A percentile compares a stretch with the other conserved stretches of the same genome.
Conservation (phyloP, 2,329 filamentous ascomycete genomes). For the Talaromyces sp. region DNA sequence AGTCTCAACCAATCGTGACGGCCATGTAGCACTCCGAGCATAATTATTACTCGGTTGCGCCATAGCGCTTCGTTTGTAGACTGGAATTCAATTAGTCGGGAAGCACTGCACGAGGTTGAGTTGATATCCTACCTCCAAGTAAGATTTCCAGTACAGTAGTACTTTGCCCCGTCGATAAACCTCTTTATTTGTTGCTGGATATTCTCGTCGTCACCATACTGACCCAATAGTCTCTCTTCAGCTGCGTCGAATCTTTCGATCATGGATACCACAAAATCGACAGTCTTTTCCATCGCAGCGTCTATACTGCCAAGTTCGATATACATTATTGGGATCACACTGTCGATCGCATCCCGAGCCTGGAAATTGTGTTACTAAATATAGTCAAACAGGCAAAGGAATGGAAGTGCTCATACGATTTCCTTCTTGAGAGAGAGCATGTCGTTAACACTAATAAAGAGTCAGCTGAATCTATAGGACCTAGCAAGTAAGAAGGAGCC, state of each 20-base stretch:
- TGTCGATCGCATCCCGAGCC: slow-evolving; percentile 1
- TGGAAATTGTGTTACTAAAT: background rate
- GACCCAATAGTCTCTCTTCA: background rate
- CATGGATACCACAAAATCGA: background rate
- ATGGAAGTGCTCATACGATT: too few relatives aligned
- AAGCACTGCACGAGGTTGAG: background rate
- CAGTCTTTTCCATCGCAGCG: background rate
- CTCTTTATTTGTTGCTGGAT: background rate
- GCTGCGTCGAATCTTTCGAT: background rate
- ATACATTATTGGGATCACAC: slow-evolving; percentile 2
- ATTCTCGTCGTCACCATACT: background rate
- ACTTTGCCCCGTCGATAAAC: background rate
- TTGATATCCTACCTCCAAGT: background rate
- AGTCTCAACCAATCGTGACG: background rate
- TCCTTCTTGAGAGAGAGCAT: too few relatives aligned
- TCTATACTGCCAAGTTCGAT: background rate
- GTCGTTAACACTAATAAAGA: too few relatives aligned
- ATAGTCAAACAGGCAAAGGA: too few relatives aligned
- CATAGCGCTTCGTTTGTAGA: background rate
- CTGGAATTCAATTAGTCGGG: background rate
- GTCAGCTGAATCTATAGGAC: background rate
- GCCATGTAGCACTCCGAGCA: background rate
- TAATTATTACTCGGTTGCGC: background rate
- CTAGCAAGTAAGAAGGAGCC: background rate
- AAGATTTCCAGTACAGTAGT: slow-evolving; percentile 5